A percentile compares a stretch with the other conserved stretches of the same genome.
Conservation (phyloP, 1,284 basidiomycete species). For the Malassezia nana region DNA sequence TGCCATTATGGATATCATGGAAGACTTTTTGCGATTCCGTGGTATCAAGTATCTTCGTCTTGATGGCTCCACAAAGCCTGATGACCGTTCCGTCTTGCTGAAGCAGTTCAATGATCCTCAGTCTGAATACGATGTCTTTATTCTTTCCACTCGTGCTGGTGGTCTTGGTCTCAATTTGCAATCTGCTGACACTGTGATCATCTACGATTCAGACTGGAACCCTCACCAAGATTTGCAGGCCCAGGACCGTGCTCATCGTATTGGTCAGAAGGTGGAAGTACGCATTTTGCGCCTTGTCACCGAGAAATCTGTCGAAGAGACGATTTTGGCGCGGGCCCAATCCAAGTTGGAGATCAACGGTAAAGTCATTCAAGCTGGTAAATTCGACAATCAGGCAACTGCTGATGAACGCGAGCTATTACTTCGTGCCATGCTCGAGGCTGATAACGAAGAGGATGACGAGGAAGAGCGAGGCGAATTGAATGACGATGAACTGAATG, state of each 20-base stretch:
- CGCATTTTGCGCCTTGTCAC: constrained; percentile 94
- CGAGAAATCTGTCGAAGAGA: constrained; percentile 94
- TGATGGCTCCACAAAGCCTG: constrained; percentile 95
- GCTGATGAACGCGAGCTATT: constrained; percentile 95
- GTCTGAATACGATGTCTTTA: constrained; percentile 83
- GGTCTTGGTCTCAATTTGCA: constrained; percentile 95
- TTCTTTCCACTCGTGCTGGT: constrained; percentile 78
- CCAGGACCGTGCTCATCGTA: constrained; percentile 80
- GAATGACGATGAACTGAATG: constrained; percentile 95
- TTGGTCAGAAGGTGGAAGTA: constrained; percentile 97
- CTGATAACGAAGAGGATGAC: constrained; percentile 47
- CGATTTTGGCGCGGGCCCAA: constrained; percentile 85
- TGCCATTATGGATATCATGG: constrained; percentile 98
- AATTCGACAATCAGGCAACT: constrained; percentile 97
- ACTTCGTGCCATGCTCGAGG: constrained; percentile 57
- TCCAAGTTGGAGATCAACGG: constrained; percentile 98
- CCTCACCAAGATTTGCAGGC: constrained; percentile 68
- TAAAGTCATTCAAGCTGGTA: constrained; percentile 79
- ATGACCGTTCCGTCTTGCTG: constrained; percentile 85
- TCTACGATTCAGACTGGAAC: constrained; percentile 58
- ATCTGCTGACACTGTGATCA: constrained; percentile 97
- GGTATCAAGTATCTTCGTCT: constrained; percentile 84
- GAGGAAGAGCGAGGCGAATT: constrained; percentile 64
- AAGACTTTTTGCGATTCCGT: constrained; percentile 88
- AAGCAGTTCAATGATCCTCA: constrained; percentile 81